These are phyloP conservation scores for Zea mays DNA, from an alignment of 176 grass and related monocot genomes.

Conservation along the genomic window DNA sequence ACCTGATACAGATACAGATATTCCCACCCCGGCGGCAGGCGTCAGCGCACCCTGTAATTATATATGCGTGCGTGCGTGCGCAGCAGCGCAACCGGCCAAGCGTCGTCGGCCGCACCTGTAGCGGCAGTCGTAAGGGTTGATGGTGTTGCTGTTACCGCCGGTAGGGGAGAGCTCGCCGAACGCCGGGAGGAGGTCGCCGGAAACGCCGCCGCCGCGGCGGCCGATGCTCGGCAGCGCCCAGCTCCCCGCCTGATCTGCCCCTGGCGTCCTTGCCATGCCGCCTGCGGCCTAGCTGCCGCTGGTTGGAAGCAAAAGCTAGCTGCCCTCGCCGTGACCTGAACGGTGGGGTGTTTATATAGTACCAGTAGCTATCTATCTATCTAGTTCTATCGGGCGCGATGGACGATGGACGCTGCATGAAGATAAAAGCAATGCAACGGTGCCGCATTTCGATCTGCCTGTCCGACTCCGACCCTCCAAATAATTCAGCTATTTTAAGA, in stretches of 20 bases:
- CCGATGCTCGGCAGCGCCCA: background rate
- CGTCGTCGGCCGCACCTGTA: background rate
- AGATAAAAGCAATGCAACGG: background rate
- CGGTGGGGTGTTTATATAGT: background rate
- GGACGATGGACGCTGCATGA: too few species aligned
- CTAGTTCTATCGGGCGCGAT: too few species aligned
- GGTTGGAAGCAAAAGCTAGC: background rate
- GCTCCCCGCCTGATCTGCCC: background rate
- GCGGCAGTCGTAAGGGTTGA: background rate
- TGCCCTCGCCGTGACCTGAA: too few species aligned
- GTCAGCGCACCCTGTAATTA: too few species aligned
- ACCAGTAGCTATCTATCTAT: background rate
- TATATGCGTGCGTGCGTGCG: background rate
- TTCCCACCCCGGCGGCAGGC: background rate
- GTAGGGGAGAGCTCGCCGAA: constrained; percentile 1
- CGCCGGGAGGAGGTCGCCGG: constrained; percentile 17
- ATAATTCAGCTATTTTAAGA: background rate
- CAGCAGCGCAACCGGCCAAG: too few species aligned
- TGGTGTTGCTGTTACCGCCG: background rate
- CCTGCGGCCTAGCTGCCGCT: background rate
- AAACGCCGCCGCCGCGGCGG: background rate
- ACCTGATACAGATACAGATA: constrained; percentile 31
- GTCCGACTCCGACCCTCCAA: too few species aligned
- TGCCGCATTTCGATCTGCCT: background rate
- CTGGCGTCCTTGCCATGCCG: background rate